These are phyloP conservation scores for Chlamydomonas urium DNA, from an alignment of 139 green algal genomes.

Conservation along the genomic window DNA sequence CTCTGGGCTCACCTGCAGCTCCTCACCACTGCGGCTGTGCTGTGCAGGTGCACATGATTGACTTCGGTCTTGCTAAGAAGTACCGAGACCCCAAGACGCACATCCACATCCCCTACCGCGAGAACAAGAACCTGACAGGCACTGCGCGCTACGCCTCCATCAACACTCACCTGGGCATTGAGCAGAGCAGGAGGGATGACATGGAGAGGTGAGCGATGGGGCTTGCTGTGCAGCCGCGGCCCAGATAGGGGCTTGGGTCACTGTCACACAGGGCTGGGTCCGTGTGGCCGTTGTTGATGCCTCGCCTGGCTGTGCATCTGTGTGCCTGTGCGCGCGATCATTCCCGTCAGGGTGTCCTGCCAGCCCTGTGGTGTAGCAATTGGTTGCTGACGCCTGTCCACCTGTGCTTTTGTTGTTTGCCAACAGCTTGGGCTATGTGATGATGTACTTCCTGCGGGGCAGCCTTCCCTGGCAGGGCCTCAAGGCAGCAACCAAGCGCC, in stretches of 20 bases:
- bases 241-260: too few relatives aligned
- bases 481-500: conserved; percentile 98
- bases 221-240: too few relatives aligned
- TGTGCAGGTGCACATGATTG: conserved; percentile 91
- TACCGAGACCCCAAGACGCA: conserved; percentile 98
- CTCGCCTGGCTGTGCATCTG: too few relatives aligned
- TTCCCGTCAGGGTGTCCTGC: too few relatives aligned
- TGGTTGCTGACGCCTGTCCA: too few relatives aligned
- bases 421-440: conserved; percentile 62
- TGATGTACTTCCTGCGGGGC: conserved; percentile 97
- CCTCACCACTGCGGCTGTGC: not conserved
- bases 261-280: too few relatives aligned
- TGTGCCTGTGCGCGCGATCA: too few relatives aligned
- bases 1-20: too few relatives aligned
- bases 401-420: too few relatives aligned
- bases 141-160: conserved; percentile 98
- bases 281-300: too few relatives aligned
- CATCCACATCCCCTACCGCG: conserved; percentile 97
- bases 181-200: conserved; percentile 94
- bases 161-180: conserved; percentile 99
- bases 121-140: conserved; percentile 97
- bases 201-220: too few relatives aligned
- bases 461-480: conserved; percentile 91
- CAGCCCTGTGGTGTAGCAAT: too few relatives aligned
- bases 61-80: conserved; percentile 99